phyloP scores from a whole-genome alignment of 108 stramenopile species.

The Parietichytrium sp. region DNA sequence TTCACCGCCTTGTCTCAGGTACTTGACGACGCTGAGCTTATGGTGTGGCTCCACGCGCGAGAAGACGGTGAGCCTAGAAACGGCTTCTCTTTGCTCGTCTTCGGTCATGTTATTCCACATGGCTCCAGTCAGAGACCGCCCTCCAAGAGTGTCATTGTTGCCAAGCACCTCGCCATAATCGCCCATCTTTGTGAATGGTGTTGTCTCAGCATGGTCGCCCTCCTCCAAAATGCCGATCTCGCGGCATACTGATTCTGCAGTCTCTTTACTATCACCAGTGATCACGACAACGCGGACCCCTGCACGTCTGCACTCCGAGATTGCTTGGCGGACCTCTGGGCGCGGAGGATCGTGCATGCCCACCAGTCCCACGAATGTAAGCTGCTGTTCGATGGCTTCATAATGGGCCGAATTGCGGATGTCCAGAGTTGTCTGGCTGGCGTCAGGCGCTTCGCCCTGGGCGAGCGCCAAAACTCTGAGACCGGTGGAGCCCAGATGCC shows the following conservation, averaged over 20 bases:
- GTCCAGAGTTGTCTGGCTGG: neutral
- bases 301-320: slow-evolving; percentile 75
- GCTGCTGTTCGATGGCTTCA: slow-evolving; percentile 78
- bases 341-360: slow-evolving; percentile 98
- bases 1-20: slow-evolving; percentile 85
- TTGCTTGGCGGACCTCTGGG: slow-evolving; percentile 91
- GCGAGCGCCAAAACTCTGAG: slow-evolving; percentile 91
- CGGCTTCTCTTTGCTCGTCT: slow-evolving; percentile 44
- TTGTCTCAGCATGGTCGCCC: neutral
- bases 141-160: neutral
- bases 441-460: slow-evolving; percentile 15
- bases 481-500: slow-evolving; percentile 77
- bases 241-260: slow-evolving; percentile 85
- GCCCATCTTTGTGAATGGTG: neutral
- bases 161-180: neutral
- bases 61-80: slow-evolving; percentile 79
- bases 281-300: slow-evolving; percentile 98
- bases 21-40: slow-evolving; percentile 91
- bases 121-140: slow-evolving; percentile 39
- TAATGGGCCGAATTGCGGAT: neutral
- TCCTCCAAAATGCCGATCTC: slow-evolving; percentile 69
- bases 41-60: slow-evolving; percentile 94
- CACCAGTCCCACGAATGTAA: slow-evolving; percentile 87
- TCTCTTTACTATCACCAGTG: slow-evolving; percentile 94
- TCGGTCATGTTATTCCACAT: slow-evolving; percentile 52